Evolutionary conservation across 345 rosid species (phyloP).

Genomic region (Aquilaria sinensis): DNA sequence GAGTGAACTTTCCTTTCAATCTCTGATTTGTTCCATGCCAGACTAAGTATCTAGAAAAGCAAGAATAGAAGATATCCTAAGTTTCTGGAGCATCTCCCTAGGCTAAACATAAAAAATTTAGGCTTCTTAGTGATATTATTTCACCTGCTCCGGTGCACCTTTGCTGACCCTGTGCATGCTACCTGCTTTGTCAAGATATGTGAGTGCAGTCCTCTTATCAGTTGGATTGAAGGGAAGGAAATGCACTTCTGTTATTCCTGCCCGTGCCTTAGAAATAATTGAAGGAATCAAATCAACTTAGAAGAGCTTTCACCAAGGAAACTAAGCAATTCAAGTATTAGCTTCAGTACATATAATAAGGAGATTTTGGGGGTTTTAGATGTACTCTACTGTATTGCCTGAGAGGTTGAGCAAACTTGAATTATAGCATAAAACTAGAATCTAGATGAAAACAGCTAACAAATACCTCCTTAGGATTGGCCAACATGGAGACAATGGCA

Average conservation of each 20-base stretch:
- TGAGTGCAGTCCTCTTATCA: conserved; percentile 86
- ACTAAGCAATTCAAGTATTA: no score
- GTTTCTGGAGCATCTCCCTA: no score
- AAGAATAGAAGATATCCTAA: no score
- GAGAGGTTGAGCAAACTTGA: neutral
- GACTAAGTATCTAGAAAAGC: conserved; percentile 34
- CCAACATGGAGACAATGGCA: conserved; percentile 82
- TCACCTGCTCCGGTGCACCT: conserved; percentile 97
- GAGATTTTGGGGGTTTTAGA: neutral
- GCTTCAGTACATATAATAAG: neutral
- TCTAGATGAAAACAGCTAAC: no score
- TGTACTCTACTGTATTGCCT: neutral
- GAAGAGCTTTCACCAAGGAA: neutral
- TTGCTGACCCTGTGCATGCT: conserved; percentile 88
- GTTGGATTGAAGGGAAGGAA: conserved; percentile 97
- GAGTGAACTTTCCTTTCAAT: conserved; percentile 33
- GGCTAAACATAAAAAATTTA: conserved; percentile 3
- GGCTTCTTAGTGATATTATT: neutral
- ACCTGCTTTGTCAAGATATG: conserved; percentile 59
- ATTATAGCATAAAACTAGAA: neutral
- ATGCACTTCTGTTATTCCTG: conserved; percentile 81
- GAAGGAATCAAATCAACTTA: conserved; percentile 11
- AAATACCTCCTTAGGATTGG: conserved; percentile 83
- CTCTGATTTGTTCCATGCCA: conserved; percentile 38
- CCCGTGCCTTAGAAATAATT: conserved; percentile 53